Evolutionary conservation across 2,329 filamentous ascomycete species (phyloP), one percentile per base, ranked within the genome.

Genomic region (Intubia oerlemansii): DNA sequence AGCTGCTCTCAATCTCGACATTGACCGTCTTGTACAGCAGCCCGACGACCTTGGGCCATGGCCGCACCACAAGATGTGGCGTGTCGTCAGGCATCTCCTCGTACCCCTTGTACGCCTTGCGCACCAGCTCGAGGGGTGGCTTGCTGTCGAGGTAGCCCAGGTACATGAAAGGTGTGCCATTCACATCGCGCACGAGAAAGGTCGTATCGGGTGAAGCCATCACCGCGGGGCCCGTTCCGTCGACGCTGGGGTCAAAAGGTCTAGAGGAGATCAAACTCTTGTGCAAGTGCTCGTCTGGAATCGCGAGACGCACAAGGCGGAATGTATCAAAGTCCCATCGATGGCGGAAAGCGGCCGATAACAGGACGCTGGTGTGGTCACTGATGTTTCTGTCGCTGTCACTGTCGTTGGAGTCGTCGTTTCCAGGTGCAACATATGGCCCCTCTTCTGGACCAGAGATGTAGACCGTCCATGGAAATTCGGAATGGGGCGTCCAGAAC

Each of bases 21-120:
- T 23, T 34, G 1, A 1, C 17, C 5, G 28, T 39, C 2, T 29
- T 44, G 35, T 71, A 66, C 5, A 78, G 52, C 27, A 72, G 68
- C 39, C 77, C 69, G 4, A 53, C 50, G 24, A 66, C 56, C 31
- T 56, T 61, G 0, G 66, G 59, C 44, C 65, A 65, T 24, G 45
- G 54, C 12, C 39, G 45, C 0, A 69, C 40, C 3, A 48, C 47
- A 2, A 72, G 34, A 39, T 69, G 66, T 0, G 59, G 51, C 1
- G 44, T 46, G n/a, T 66, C 47, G 3, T 44, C 41, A 0, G 57
- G 54, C 0, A 50, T 48, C 0, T 53, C 38, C 0, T 51, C 46
- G 24, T 53, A 57, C 1, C 44, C 43, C 1, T 36, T 34, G 25
- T 52, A 50, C 1, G 43, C 39, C 17, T 45, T 39, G 15, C 53